Percentiles rank a stretch among this genome's conserved stretches.
phyloP scores from a whole-genome alignment of 495 filamentous ascomycete genomes.

The Hypoxylon perforatum region DNA sequence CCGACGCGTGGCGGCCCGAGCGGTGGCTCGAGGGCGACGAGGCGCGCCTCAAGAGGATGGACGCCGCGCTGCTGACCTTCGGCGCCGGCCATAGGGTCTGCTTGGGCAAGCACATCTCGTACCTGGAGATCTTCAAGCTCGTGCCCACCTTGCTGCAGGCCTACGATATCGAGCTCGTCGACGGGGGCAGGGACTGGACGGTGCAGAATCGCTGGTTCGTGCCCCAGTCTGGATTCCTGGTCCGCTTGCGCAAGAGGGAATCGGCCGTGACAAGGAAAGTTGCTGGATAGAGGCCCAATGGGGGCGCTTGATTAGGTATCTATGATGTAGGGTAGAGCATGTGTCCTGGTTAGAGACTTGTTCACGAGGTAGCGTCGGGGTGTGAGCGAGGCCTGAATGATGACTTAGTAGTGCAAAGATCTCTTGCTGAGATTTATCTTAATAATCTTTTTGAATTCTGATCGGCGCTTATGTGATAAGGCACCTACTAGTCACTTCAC shows the following conservation, averaged over 20 bases:
- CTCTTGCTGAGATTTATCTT: too few relatives aligned
- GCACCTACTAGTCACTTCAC: too few relatives aligned
- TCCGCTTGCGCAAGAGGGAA: constrained; percentile 2
- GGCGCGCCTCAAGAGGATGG: constrained; percentile 35
- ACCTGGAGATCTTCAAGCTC: constrained; percentile 74
- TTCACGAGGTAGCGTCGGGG: too few relatives aligned
- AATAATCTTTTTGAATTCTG: too few relatives aligned
- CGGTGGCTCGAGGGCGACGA: constrained; percentile 49
- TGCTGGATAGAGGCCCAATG: too few relatives aligned
- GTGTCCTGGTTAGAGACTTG: too few relatives aligned
- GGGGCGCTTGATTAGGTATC: too few relatives aligned
- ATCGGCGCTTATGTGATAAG: too few relatives aligned
- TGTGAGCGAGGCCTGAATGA: too few relatives aligned
- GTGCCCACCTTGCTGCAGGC: constrained; percentile 69
- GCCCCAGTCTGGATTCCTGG: constrained; percentile 10
- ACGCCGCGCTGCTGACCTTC: constrained; percentile 57
- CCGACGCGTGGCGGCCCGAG: constrained; percentile 64
- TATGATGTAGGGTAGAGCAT: too few relatives aligned
- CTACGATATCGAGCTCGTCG: constrained; percentile 54
- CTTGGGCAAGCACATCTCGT: constrained; percentile 71
- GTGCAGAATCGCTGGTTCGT: constrained; percentile 17
- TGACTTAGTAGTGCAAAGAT: too few relatives aligned
- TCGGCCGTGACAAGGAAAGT: not conserved
- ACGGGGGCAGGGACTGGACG: not conserved
- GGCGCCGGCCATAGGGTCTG: constrained; percentile 71